These are phyloP conservation scores for Saturnispora ahearnii DNA, from an alignment of 805 yeast species.

Conservation along the genomic window DNA sequence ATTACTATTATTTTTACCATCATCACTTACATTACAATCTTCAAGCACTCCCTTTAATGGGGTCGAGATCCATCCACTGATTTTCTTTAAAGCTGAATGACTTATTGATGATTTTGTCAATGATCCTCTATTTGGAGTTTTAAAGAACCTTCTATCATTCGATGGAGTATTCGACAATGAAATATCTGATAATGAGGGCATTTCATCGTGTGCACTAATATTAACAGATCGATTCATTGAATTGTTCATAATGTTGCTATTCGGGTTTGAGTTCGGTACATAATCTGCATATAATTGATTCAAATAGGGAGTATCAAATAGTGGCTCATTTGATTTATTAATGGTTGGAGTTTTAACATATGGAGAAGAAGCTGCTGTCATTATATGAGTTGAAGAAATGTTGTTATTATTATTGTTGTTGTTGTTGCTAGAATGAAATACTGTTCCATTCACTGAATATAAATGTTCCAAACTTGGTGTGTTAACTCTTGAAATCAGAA, in stretches of 20 bases:
- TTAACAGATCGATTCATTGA: not conserved
- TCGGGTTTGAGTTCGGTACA: not conserved
- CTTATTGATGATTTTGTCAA: not conserved
- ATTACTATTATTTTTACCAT: not conserved
- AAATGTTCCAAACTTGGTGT: not conserved
- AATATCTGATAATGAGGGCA: conserved; percentile 2
- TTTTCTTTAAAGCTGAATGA: conserved; percentile 5
- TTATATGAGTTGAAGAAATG: not conserved
- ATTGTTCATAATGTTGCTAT: not conserved
- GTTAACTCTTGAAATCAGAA: not conserved
- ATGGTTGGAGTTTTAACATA: conserved; percentile 7
- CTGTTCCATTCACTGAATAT: not conserved
- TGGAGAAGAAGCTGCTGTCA: conserved; percentile 4
- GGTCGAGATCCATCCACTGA: conserved; percentile 4
- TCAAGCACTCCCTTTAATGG: not conserved
- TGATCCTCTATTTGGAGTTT: conserved; percentile 7
- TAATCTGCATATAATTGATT: conserved; percentile 9
- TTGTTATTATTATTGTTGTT: too few relatives aligned
- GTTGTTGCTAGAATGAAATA: not conserved
- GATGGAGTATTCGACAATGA: conserved; percentile 5
- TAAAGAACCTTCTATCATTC: not conserved
- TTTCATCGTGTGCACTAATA: not conserved
- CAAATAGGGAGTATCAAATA: conserved; percentile 13
- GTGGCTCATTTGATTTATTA: conserved; percentile 8
- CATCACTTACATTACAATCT: not conserved